Evolutionary conservation across 2,329 filamentous ascomycete genomes (phyloP).

Genomic region (Fusarium sp.): DNA sequence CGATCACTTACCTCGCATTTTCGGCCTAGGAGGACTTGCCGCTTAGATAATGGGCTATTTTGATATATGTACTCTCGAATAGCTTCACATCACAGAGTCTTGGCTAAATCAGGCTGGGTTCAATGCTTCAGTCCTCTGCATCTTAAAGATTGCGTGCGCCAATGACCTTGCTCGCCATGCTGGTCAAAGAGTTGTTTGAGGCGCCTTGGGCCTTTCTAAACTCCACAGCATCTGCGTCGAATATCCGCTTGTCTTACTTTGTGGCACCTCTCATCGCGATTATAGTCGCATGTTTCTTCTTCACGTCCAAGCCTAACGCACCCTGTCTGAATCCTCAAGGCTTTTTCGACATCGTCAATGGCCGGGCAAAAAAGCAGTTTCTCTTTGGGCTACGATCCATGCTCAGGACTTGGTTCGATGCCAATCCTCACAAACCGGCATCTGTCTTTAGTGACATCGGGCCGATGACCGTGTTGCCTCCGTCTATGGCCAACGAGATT

Average conservation of each 20-base stretch:
- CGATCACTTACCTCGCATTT: neutral
- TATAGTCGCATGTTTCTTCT: neutral
- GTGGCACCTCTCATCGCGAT: neutral
- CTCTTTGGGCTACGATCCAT: neutral
- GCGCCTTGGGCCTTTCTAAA: neutral
- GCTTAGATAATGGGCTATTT: neutral
- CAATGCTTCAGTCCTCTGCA: too few relatives aligned
- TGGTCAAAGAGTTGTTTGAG: neutral
- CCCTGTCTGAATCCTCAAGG: neutral
- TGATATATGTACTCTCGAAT: neutral
- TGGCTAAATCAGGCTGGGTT: neutral
- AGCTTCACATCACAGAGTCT: neutral
- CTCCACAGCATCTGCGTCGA: neutral
- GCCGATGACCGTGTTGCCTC: neutral
- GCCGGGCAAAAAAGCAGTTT: neutral
- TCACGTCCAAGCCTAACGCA: neutral
- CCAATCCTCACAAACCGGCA: neutral
- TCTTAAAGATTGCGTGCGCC: neutral
- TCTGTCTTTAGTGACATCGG: neutral
- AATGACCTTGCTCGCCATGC: neutral
- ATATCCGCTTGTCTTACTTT: neutral
- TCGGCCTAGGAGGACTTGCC: neutral
- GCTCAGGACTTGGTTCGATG: neutral
- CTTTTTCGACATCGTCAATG: neutral
- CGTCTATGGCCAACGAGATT: neutral